These are phyloP conservation scores for Holtermanniella nyarrowii DNA, from an alignment of 768 basidiomycete species.

Conservation along the genomic window DNA sequence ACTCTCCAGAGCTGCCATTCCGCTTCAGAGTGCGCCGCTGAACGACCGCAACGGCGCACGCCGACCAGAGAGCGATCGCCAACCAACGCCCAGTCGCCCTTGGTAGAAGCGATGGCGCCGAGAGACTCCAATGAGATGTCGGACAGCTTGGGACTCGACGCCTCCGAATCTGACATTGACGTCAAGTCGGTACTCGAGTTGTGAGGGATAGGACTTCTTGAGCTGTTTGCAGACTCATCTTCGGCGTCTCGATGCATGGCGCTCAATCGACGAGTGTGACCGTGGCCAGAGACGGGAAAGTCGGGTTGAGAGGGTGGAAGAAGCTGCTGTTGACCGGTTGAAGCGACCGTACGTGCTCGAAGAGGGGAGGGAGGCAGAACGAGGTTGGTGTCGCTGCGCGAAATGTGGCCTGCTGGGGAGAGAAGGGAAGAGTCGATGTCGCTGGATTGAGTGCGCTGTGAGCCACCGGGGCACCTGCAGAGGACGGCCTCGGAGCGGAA, in stretches of 20 bases:
- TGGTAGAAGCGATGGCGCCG: not conserved
- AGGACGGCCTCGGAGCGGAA: conserved; percentile 50
- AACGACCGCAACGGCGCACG: conserved; percentile 12
- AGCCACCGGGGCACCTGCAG: conserved; percentile 62
- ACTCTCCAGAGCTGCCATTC: conserved; percentile 20
- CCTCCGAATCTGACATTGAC: not conserved
- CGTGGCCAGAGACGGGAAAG: conserved; percentile 30
- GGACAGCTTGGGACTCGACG: not conserved
- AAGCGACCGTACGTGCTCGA: conserved; percentile 1
- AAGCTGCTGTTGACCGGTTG: conserved; percentile 6
- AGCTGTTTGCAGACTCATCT: not conserved
- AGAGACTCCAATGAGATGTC: conserved; percentile 3
- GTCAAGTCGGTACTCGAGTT: not conserved
- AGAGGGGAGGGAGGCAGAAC: conserved; percentile 19
- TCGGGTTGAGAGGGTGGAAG: conserved; percentile 28
- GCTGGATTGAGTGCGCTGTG: too few relatives aligned
- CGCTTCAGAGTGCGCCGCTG: conserved; percentile 13
- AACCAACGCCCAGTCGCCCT: not conserved
- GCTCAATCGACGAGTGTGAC: conserved; percentile 17
- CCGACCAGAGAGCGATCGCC: not conserved
- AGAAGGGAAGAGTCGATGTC: not conserved
- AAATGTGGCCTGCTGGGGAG: not conserved
- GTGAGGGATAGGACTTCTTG: not conserved
- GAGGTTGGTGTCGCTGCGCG: not conserved
- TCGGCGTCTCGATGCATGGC: conserved; percentile 14